phyloP scores from a whole-genome alignment of 352 stramenopile species.

The Globisporangium megalacanthum region DNA sequence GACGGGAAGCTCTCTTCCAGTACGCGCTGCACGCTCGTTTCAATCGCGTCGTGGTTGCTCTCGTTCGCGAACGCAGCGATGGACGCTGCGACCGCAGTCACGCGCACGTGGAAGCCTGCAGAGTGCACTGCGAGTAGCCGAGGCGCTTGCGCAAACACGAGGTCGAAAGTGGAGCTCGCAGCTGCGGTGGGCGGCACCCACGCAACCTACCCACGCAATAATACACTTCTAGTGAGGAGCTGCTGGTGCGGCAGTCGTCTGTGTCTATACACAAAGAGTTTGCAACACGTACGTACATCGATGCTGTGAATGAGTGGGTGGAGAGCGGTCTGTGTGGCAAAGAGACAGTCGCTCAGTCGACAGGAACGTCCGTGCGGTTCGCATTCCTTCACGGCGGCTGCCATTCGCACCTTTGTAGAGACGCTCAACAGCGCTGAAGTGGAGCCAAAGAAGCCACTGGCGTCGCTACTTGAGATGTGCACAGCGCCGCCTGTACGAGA shows the following conservation, averaged over 20 bases:
- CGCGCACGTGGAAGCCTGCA: conserved; percentile 29
- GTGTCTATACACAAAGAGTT: neutral
- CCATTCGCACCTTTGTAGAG: neutral
- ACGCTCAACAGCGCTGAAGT: neutral
- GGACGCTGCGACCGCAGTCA: conserved; percentile 6
- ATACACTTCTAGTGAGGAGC: too few species aligned
- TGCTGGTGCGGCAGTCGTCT: neutral
- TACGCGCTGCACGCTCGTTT: conserved; percentile 26
- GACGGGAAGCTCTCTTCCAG: conserved; percentile 20
- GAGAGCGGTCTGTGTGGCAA: conserved; percentile 4
- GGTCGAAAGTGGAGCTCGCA: conserved; percentile 34
- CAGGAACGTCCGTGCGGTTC: neutral
- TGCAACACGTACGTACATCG: conserved; percentile 17
- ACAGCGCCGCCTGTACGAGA: neutral
- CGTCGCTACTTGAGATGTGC: neutral
- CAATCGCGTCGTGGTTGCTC: conserved; percentile 19
- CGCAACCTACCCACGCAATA: conserved; percentile 18
- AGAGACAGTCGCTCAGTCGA: neutral
- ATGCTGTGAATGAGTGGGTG: conserved; percentile 31
- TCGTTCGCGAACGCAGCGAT: conserved; percentile 12
- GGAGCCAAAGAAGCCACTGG: neutral
- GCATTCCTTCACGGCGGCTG: neutral
- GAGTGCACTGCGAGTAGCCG: conserved; percentile 18
- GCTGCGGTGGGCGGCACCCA: conserved; percentile 20
- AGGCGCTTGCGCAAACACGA: conserved; percentile 20